phyloP scores from a whole-genome alignment of 1,139 yeast genomes.

The Geotrichum macrosporum region DNA sequence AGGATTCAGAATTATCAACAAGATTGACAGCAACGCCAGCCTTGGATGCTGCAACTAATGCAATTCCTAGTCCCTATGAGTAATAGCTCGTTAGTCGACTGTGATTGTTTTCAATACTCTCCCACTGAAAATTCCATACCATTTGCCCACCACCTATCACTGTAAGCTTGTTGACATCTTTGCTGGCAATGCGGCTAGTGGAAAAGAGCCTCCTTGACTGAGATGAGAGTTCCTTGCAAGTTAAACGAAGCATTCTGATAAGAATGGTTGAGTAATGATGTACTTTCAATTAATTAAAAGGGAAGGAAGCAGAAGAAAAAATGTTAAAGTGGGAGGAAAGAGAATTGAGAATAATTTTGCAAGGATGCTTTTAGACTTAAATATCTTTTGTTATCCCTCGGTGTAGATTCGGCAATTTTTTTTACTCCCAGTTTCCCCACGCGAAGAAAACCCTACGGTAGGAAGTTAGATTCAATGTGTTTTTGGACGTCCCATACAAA shows the following conservation, averaged over 20 bases:
- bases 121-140: slow-evolving; percentile 26
- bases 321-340: background rate
- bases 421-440: no score
- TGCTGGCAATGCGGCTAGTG: slow-evolving; percentile 12
- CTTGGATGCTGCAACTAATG: slow-evolving; percentile 42
- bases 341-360: background rate
- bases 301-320: background rate
- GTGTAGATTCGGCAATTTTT: slow-evolving; percentile 1
- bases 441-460: no score
- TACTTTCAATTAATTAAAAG: background rate
- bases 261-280: background rate
- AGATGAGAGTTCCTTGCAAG: background rate
- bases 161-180: slow-evolving; percentile 30
- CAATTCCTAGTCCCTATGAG: slow-evolving; percentile 42
- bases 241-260: background rate
- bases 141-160: slow-evolving; percentile 44
- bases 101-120: background rate
- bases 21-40: slow-evolving; percentile 40
- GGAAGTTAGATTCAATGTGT: no score
- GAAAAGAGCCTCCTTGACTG: slow-evolving; percentile 17
- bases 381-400: slow-evolving; percentile 2
- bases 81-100: background rate
- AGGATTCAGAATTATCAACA: slow-evolving; percentile 37
- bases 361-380: background rate
- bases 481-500: no score